Evolutionary conservation across 495 filamentous ascomycete genomes (phyloP), one percentile per base, ranked within the genome.

Genomic region (Paragyromitra xinjiangensis): DNA sequence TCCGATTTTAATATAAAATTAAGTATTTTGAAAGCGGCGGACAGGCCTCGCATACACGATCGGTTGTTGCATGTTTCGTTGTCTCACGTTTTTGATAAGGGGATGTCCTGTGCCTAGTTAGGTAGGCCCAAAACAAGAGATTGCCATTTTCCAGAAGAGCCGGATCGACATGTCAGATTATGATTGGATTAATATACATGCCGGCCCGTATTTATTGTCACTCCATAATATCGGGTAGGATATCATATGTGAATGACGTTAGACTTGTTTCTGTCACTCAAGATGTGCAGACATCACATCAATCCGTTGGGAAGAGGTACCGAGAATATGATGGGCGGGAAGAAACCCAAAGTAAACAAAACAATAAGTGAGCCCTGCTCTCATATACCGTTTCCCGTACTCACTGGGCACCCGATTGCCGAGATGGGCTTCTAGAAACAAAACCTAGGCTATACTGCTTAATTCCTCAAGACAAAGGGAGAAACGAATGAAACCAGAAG

Each of bases 21-120:
- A 76, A 71, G 64, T 68, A 74, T 68, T 68, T 42, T 58, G 55
- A 71, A 73, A 66, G 69, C 61, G 59, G 45, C 68, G 66, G 37
- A 45, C 26, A 59, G 50, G 62, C 48, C 42, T 65, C 39, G 53
- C 45, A 48, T 26, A 45, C 58, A 39, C 68, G 48, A 64, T 44
- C 42, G 64, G 8, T 37, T 39, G 45, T 70, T 51, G 40, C 22
- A 56, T 61, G 56, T 65, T 34, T 39, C 39, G 24, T 39, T 61
- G 50, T 70, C 59, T 76, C 37, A 48, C 34, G n/a, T 26, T n/a
- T 65, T 65, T 48, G 64, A 69, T 69, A 74, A 69, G 29, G 50
- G 16, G 48, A 48, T 68, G 62, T 48, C 66, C 59, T 16, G 51
- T 34, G 29, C 29, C 24, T 40, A 48, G 29, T 34, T 34, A 34